A percentile compares a stretch with the other conserved stretches of the same genome.
Conservation (phyloP, 352 stramenopile genomes). For the Phytophthora boehmeriae region DNA sequence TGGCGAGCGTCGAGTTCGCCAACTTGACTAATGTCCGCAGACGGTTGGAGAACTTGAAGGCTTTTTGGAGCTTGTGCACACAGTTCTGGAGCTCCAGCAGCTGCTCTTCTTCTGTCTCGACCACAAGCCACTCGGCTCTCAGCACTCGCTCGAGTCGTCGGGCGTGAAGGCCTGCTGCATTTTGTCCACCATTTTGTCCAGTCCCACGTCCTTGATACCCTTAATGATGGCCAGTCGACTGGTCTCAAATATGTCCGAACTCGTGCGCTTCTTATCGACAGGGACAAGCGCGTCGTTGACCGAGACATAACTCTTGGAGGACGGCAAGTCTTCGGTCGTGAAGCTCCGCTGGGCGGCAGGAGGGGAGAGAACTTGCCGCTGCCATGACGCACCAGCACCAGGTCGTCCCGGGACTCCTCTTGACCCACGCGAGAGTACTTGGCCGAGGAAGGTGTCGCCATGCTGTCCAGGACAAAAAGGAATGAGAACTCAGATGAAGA, state of each 20-base stretch:
- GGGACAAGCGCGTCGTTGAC: slow-evolving; percentile 12
- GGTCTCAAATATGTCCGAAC: slow-evolving; percentile 62
- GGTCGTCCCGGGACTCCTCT: slow-evolving; percentile 56
- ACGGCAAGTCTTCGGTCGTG: slow-evolving; percentile 78
- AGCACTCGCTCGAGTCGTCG: slow-evolving; percentile 77
- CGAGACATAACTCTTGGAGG: slow-evolving; percentile 53
- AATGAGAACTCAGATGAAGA: not conserved
- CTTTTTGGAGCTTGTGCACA: slow-evolving; percentile 71
- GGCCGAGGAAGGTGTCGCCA: slow-evolving; percentile 8
- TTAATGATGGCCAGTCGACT: slow-evolving; percentile 61
- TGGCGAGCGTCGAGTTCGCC: slow-evolving; percentile 67
- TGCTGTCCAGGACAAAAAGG: not conserved
- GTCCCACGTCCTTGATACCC: slow-evolving; percentile 58
- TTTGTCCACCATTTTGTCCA: slow-evolving; percentile 56
- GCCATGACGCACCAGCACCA: slow-evolving; percentile 46
- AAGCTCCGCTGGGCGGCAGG: slow-evolving; percentile 61
- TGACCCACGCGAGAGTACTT: slow-evolving; percentile 27
- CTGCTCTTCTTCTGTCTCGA: slow-evolving; percentile 83
- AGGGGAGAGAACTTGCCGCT: slow-evolving; percentile 54
- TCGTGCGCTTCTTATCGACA: slow-evolving; percentile 29
- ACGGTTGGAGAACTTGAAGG: slow-evolving; percentile 84
- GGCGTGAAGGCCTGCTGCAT: slow-evolving; percentile 72
- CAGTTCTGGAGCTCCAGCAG: slow-evolving; percentile 63
- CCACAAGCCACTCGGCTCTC: slow-evolving; percentile 72
- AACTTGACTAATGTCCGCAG: slow-evolving; percentile 70